phyloP scores from a whole-genome alignment of 495 filamentous ascomycete species.

The Lepraria neglecta region DNA sequence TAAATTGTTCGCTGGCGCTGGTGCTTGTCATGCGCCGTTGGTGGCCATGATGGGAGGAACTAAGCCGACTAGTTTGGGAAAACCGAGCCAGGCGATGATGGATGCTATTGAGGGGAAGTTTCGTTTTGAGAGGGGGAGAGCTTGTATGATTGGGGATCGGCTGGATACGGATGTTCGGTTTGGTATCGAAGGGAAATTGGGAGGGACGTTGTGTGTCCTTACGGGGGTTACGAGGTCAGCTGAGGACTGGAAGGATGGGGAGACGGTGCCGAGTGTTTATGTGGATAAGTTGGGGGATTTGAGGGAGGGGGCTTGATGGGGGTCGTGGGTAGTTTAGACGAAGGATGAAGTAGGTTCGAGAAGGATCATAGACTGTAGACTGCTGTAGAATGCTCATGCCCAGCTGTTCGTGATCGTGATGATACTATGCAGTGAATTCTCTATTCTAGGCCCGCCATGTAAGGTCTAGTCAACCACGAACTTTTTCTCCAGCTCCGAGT shows the following conservation, averaged over 20 bases:
- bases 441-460: not conserved
- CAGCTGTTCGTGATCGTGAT: too few species aligned
- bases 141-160: conserved; percentile 96
- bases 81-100: conserved; percentile 99
- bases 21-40: conserved; percentile 72
- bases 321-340: not conserved
- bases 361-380: not conserved
- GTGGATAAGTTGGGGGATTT: conserved; percentile 79
- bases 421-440: not conserved
- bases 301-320: conserved; percentile 1
- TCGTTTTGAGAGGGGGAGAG: conserved; percentile 68
- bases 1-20: conserved; percentile 85
- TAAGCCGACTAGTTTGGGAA: conserved; percentile 74
- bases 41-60: conserved; percentile 62
- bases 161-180: conserved; percentile 95
- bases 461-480: conserved; percentile 62
- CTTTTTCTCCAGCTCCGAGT: conserved; percentile 68
- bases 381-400: not conserved
- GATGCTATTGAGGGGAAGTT: conserved; percentile 97
- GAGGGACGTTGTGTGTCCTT: conserved; percentile 84
- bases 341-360: not conserved
- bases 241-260: conserved; percentile 65
- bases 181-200: conserved; percentile 82
- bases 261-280: conserved; percentile 67
- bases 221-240: conserved; percentile 81